phyloP scores from a whole-genome alignment of 179 eudicot genomes.

The Carnegiea gigantea region DNA sequence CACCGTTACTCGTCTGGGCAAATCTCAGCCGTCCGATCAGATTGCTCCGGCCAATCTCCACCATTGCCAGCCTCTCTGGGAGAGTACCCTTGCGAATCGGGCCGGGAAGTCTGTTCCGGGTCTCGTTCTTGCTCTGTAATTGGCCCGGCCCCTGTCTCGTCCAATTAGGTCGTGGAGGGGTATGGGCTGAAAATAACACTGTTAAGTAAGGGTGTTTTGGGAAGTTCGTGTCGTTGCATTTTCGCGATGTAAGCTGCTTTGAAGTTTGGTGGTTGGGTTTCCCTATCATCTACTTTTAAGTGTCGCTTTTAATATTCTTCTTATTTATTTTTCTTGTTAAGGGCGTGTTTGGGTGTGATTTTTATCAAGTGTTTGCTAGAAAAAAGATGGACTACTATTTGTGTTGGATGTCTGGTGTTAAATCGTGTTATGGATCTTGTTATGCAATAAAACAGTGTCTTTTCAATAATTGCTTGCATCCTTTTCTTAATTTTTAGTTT shows the following conservation, averaged over 20 bases:
- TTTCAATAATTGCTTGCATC: neutral
- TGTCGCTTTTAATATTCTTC: neutral
- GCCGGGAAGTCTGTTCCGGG: neutral
- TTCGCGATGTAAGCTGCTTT: neutral
- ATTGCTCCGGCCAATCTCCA: neutral
- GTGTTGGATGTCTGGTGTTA: neutral
- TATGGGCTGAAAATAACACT: neutral
- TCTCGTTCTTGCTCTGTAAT: slow-evolving; percentile 4
- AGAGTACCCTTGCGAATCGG: neutral
- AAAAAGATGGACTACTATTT: neutral
- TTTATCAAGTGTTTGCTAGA: neutral
- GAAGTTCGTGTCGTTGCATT: neutral
- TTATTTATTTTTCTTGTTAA: neutral
- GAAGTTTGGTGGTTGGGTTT: neutral
- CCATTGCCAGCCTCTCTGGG: slow-evolving; percentile 15
- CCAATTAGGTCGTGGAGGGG: neutral
- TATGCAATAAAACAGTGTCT: slow-evolving; percentile 1
- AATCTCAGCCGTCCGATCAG: slow-evolving; percentile 22
- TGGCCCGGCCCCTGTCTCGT: neutral
- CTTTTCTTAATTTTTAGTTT: neutral
- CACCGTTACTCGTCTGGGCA: slow-evolving; percentile 65
- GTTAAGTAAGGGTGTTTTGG: neutral
- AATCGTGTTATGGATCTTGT: neutral
- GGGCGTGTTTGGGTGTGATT: neutral
- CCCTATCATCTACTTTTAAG: neutral